Evolutionary conservation across 2,329 filamentous ascomycete species (phyloP), one percentile per base, ranked within the genome.

Genomic region (Calonectria hawksworthii): DNA sequence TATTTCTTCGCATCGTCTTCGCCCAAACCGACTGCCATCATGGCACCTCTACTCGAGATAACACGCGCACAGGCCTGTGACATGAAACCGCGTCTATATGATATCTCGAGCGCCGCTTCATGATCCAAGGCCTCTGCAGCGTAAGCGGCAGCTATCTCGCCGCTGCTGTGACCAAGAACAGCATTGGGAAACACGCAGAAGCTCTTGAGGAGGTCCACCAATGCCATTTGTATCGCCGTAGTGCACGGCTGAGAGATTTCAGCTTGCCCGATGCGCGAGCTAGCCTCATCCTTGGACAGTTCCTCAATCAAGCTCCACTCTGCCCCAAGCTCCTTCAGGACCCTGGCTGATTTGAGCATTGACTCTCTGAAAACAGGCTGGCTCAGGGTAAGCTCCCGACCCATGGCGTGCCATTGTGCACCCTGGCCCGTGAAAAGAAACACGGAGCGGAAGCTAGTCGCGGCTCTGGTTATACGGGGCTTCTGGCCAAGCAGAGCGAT

Each of bases 201-300:
- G 2, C 74, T 77, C 34, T 77, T 72, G n/a, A 86, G 78, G 0
- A 88, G 79, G 21, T 86, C 82, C 0, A 87, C 81, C 0, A 89
- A 73, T 1, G 80, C 85, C 4, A 89, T 79, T 72, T 89, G 88
- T 0, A 89, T 52, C 0, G 86, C 86, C 0, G 87, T 88, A 68
- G 84, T 87, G 0, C 86, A 65, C 0, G 88, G 83, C 71, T 89
- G 87, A 26, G 81, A 82, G 38, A 82, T 70, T 9, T 81, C 79
- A 6, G 83, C 76, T 38, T 81, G 78, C 70, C 88, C 87, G 52
- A 83, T 72, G 6, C 66, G 75, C n/a, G 77, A 78, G 0, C 34
- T 71, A 11, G 44, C 56, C 4, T 61, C 74, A 0, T 63, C 68
- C n/a, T 71, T 74, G 10, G 73, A 73, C 1, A 83, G 75, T 64